A percentile compares a stretch with the other conserved stretches of the same genome.
Conservation (phyloP, 1,284 basidiomycete species). For the Inonotus hispidus region DNA sequence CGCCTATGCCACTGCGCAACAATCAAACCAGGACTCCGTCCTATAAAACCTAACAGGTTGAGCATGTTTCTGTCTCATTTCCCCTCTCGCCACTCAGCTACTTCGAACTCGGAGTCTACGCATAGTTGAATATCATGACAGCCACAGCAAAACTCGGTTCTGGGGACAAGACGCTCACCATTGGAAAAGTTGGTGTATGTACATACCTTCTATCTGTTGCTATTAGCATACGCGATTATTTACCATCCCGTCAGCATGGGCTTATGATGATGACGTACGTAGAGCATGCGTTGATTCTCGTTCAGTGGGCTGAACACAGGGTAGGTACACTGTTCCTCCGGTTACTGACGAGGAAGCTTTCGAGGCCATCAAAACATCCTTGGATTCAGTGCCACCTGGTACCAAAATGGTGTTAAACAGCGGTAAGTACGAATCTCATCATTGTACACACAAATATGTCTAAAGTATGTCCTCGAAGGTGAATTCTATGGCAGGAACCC, state of each 20-base stretch:
- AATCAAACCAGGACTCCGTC: no score
- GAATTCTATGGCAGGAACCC: conserved; percentile 39
- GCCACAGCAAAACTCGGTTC: not conserved
- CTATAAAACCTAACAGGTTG: no score
- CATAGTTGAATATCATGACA: not conserved
- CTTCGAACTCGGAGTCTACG: not conserved
- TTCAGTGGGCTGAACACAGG: not conserved
- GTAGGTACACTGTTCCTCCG: conserved; percentile 34
- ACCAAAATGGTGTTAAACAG: conserved; percentile 45
- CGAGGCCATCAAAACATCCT: conserved; percentile 55
- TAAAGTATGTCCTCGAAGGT: conserved; percentile 21
- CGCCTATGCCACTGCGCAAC: no score
- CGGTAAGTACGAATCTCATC: conserved; percentile 28
- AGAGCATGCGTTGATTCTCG: not conserved
- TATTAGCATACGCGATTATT: not conserved
- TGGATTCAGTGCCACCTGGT: conserved; percentile 44
- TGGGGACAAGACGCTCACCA: not conserved
- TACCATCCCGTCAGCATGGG: conserved; percentile 32
- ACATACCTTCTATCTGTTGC: not conserved
- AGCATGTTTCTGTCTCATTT: no score
- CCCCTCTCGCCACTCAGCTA: no score
- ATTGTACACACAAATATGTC: not conserved
- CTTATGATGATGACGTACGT: conserved; percentile 52
- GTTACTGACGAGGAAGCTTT: conserved; percentile 53
- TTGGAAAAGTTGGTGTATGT: conserved; percentile 11